Conservation (phyloP, 2,329 filamentous ascomycete species). For the Aspergillus neoniger region DNA sequence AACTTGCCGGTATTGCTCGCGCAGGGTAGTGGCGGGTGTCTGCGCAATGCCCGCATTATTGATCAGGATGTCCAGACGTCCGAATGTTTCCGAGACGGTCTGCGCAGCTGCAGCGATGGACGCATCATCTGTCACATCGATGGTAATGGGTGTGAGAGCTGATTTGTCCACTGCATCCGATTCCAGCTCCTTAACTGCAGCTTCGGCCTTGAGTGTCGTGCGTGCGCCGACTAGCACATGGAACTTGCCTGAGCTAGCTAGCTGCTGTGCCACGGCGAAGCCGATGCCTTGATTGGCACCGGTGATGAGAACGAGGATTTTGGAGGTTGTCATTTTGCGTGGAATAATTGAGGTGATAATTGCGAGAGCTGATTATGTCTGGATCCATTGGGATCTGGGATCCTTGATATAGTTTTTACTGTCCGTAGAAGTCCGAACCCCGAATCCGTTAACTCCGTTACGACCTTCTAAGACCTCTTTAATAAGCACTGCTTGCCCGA, state of each 20-base stretch:
- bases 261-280: background rate
- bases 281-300: slow-evolving; percentile 11
- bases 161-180: background rate
- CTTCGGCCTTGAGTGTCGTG: background rate
- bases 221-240: slow-evolving; percentile 9
- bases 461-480: background rate
- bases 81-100: background rate
- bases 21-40: background rate
- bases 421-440: background rate
- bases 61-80: slow-evolving; percentile 7
- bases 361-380: no score
- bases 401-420: background rate
- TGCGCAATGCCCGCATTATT: slow-evolving; percentile 9
- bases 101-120: slow-evolving; percentile 4
- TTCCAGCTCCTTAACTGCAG: background rate
- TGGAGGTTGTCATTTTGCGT: background rate
- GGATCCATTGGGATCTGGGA: background rate
- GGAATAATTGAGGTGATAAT: background rate
- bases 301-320: slow-evolving; percentile 9
- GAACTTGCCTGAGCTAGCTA: background rate
- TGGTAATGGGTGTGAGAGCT: slow-evolving; percentile 3
- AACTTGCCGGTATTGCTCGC: slow-evolving; percentile 2
- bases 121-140: slow-evolving; percentile 1
- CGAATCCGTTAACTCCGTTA: background rate
- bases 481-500: background rate